phyloP scores from a whole-genome alignment of 768 basidiomycete genomes.

The Mycena galopus region DNA sequence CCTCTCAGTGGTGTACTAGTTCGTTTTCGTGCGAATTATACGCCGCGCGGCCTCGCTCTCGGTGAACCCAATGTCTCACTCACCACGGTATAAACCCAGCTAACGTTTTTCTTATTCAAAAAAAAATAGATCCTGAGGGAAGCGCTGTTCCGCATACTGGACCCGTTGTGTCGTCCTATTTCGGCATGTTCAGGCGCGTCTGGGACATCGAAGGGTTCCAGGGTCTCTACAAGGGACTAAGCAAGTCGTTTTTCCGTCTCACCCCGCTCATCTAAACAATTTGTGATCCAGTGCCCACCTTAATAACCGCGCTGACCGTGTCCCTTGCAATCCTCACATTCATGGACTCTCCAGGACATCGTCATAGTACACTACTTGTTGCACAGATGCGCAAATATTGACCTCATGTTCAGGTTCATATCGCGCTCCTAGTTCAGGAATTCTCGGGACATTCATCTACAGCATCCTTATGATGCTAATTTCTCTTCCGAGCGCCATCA shows the following conservation, averaged over 20 bases:
- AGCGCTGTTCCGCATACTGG: conserved; percentile 57
- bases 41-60: conserved; percentile 82
- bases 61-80: no score
- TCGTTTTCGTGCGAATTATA: conserved; percentile 86
- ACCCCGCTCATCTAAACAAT: neutral
- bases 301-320: conserved; percentile 65
- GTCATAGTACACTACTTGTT: no score
- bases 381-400: no score
- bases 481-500: conserved; percentile 74
- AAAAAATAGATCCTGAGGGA: conserved; percentile 82
- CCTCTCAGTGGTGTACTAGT: conserved; percentile 79
- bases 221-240: conserved; percentile 87
- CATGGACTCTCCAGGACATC: conserved; percentile 68
- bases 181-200: conserved; percentile 80
- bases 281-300: conserved; percentile 54
- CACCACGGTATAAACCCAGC: no score
- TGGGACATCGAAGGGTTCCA: conserved; percentile 71
- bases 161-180: conserved; percentile 82
- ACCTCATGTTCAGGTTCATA: no score
- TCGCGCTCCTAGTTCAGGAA: conserved; percentile 70
- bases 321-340: conserved; percentile 70
- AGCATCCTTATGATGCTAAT: conserved; percentile 76
- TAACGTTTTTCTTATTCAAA: no score
- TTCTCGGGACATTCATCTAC: conserved; percentile 74
- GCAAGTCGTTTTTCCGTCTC: conserved; percentile 44